Base-by-base conservation (phyloP, 106 monocot species). In the Allium sativum region DNA sequence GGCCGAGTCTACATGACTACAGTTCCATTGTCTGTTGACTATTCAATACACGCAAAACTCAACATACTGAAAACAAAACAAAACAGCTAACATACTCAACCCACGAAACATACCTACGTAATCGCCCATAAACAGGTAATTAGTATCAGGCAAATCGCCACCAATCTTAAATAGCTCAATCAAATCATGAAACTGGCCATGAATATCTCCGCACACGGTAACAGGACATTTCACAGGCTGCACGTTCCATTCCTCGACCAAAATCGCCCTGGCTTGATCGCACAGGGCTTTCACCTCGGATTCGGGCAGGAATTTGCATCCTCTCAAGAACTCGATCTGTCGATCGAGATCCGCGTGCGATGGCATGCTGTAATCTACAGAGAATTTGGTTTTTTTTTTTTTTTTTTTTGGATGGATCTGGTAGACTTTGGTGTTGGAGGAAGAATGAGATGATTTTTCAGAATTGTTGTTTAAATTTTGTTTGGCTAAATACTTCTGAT, bases 201-300 rank as follows among this genome's bases (percentile, higher is more conserved):
- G 83, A 45, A 88, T 88, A 62, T 83, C 88, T 9, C 88, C 88
- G 48, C 88, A 88, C 8, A 88, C 79, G 8, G 83, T 88, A 45
- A 83, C 83, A 18, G 88, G 83, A 45, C 79, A 82, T 45, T 73
- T 75, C 9, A 88, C 83, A 15, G 87, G 83, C 74, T 88, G 87
- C 17, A 88, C 82, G 68, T 88, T 88, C 82, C 82, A 88, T 65
- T 88, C 86, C 73, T 87, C 87, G 56, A 83, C 64, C 21, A 88
- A 71, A 12, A 88, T 74, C 74, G 76, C 77, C 77, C 74, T 61
- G 44, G 81, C 86, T 73, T 82, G 82, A 61, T 85, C 77, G 67
- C 80, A 80, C 12, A 85, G 68, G 16, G 59, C 77, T 72, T 74
- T 85, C 70, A 81, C 85, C 64, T 81, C 81, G 52, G 71, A 56